phyloP scores from a whole-genome alignment of 2,329 filamentous ascomycete species.

The Sporothrix variecibatus region DNA sequence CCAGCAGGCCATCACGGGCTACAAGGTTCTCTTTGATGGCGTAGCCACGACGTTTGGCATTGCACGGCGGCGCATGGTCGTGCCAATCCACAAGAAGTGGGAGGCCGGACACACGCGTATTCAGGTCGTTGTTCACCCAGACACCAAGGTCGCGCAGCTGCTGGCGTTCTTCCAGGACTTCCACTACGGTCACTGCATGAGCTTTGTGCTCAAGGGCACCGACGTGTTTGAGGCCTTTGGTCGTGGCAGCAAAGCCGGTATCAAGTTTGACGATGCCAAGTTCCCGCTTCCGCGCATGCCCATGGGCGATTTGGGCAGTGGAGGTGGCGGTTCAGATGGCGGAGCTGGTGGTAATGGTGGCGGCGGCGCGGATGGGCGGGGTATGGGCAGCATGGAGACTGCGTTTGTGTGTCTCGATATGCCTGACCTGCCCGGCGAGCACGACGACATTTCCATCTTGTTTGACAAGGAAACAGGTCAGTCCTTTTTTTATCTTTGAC shows the following conservation, averaged over 20 bases:
- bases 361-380: conserved; percentile 34
- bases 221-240: conserved; percentile 75
- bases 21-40: conserved; percentile 72
- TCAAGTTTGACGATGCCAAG: conserved; percentile 86
- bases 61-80: conserved; percentile 81
- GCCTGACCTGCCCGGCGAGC: conserved; percentile 85
- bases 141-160: conserved; percentile 70
- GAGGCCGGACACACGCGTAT: conserved; percentile 78
- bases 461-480: conserved; percentile 79
- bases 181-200: conserved; percentile 83
- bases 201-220: conserved; percentile 80
- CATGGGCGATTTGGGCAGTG: conserved; percentile 43
- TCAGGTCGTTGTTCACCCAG: conserved; percentile 74
- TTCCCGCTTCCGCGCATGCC: conserved; percentile 74
- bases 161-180: conserved; percentile 89
- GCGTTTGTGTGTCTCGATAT: conserved; percentile 83
- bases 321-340: conserved; percentile 1
- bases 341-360: not conserved
- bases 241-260: conserved; percentile 67
- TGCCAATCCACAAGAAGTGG: conserved; percentile 93
- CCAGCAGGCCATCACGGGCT: conserved; percentile 77
- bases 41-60: conserved; percentile 76
- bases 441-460: conserved; percentile 84
- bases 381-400: conserved; percentile 45
- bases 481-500: conserved; percentile 39